phyloP scores from a whole-genome alignment of 2,329 filamentous ascomycete species.

The Calonectria hawksworthii region DNA sequence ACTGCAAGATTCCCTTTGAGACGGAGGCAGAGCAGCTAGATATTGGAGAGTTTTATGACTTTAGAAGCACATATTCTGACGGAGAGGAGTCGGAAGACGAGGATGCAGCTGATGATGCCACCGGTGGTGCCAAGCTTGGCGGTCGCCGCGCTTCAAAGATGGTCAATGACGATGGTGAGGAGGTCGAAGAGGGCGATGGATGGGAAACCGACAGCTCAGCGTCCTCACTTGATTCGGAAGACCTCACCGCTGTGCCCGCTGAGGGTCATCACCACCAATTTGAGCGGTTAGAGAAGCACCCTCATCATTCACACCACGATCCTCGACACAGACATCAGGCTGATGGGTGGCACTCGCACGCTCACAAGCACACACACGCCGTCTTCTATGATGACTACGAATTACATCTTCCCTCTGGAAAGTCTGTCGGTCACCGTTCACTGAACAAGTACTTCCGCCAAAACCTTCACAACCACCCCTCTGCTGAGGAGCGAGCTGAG shows the following conservation, averaged over 20 bases:
- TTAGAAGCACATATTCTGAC: conserved; percentile 95
- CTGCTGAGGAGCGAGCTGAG: conserved; percentile 80
- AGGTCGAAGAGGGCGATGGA: conserved; percentile 76
- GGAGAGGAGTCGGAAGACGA: conserved; percentile 74
- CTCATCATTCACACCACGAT: conserved; percentile 81
- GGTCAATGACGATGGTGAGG: conserved; percentile 64
- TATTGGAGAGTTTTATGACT: conserved; percentile 97
- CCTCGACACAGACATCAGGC: conserved; percentile 79
- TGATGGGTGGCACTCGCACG: conserved; percentile 86
- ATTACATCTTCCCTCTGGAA: conserved; percentile 90
- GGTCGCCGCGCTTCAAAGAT: conserved; percentile 68
- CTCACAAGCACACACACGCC: conserved; percentile 79
- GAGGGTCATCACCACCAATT: conserved; percentile 80
- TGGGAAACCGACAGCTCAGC: conserved; percentile 96
- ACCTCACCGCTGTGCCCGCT: conserved; percentile 83
- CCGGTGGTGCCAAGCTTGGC: conserved; percentile 78
- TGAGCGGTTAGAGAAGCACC: conserved; percentile 78
- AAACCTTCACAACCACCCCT: conserved; percentile 89
- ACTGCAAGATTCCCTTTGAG: conserved; percentile 96
- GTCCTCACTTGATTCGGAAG: conserved; percentile 90
- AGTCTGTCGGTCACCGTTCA: conserved; percentile 90
- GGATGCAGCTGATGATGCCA: conserved; percentile 55
- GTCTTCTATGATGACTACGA: conserved; percentile 95
- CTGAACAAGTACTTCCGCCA: conserved; percentile 91
- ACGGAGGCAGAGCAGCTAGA: conserved; percentile 92